Conservation (phyloP, 2,329 filamentous ascomycete species). For the Penicillium aurantiogriseum region DNA sequence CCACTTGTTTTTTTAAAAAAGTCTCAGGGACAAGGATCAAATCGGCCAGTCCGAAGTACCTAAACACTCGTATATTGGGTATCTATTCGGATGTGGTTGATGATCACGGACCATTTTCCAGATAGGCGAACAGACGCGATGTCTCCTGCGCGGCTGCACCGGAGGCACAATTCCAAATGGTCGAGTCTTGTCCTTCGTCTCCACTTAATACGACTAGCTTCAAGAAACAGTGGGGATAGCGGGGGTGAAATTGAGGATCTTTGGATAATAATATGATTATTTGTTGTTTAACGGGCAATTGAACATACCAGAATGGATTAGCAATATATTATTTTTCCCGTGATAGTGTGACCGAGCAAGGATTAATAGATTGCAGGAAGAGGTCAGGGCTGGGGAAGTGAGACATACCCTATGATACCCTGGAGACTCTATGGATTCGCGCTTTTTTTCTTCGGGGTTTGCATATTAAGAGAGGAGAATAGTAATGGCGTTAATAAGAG, state of each 20-base stretch:
- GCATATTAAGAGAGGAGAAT: background rate
- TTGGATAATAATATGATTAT: background rate
- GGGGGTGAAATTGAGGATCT: background rate
- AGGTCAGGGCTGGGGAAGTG: constrained; percentile 1
- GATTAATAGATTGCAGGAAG: constrained; percentile 7
- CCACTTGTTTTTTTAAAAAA: background rate
- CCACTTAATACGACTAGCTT: constrained; percentile 8
- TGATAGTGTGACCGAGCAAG: constrained; percentile 2
- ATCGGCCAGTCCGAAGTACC: background rate
- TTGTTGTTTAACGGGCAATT: background rate
- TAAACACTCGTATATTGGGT: background rate
- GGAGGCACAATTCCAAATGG: constrained; percentile 7
- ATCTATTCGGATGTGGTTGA: background rate
- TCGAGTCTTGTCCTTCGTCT: background rate
- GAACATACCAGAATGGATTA: background rate
- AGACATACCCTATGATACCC: background rate
- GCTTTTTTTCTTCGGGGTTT: background rate
- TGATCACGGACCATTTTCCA: constrained; percentile 1
- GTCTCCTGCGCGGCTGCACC: constrained; percentile 7
- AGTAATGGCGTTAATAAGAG: background rate
- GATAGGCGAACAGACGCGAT: constrained; percentile 13
- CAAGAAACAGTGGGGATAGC: constrained; percentile 1
- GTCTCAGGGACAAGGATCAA: background rate
- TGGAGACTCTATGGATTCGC: background rate
- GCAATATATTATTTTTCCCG: background rate